Evolutionary conservation across 1,139 yeast genomes (phyloP), one percentile per base, ranked within the genome.

Genomic region (Geotrichum candidum): DNA sequence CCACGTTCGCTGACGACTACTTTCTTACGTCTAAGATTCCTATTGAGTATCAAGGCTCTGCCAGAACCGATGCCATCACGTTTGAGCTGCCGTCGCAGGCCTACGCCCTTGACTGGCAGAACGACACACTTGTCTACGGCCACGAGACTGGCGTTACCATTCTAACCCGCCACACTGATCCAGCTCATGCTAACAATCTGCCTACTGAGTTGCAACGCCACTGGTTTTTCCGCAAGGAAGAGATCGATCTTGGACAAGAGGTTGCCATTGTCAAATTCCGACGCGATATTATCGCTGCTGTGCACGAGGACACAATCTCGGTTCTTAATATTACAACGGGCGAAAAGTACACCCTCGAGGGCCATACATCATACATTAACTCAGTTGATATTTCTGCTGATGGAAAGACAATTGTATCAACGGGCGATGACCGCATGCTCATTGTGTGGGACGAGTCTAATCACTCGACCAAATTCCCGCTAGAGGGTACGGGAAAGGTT

Each of bases 381-480:
- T 66, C 69, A 2, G 56, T 76, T n/a, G 78, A 76, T 58, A 68
- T 75, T 23, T 68, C 74, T 0, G 67, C 69, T 10, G 68, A 65
- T 31, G 78, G 78, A 0, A 53, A 66, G 2, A 51, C 46, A 15
- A 67, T 74, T 31, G 76, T 71, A 0, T 68, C 74, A 4, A 67
- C 72, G 25, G 74, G 75, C 22, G 77, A 74, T 62, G 78, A 75
- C 60, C 64, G 71, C 29, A 66, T 65, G 10, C 63, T 76, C 10
- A 56, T 69, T 10, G 62, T 76, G 0, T 75, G 77, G 77, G 48
- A 41, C 23, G 58, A 57, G 54, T 68, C 68, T 41, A 68, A 65
- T 10, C 53, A 55, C 4, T 68, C 71, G 2, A 60, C 57, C 9
- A 56, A 54, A 5, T 70, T 61, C 50, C 63, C 60, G 6, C 68